These are phyloP conservation scores for Rhynchospora breviuscula DNA, from an alignment of 176 grass and related monocot species.

Conservation along the genomic window DNA sequence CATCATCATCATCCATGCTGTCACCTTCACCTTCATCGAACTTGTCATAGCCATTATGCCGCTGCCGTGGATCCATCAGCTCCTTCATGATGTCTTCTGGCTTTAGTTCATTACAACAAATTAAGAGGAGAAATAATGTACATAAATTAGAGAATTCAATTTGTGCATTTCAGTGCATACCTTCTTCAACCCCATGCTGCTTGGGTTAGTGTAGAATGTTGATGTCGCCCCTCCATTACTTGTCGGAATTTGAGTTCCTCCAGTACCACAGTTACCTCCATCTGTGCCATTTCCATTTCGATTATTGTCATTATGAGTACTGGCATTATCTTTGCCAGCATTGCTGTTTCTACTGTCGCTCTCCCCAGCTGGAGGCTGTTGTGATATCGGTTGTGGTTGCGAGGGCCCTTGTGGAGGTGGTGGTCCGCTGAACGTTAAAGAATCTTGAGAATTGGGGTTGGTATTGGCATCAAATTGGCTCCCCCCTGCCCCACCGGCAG, in stretches of 20 bases:
- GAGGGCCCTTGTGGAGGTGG: conserved; percentile 11
- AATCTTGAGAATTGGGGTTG: conserved; percentile 25
- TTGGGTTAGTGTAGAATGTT: conserved; percentile 32
- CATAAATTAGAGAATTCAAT: conserved; percentile 29
- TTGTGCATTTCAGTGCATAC: conserved; percentile 27
- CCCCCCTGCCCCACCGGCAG: background rate
- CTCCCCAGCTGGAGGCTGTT: conserved; percentile 27
- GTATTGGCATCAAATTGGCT: background rate
- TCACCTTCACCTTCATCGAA: conserved; percentile 51
- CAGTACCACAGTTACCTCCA: conserved; percentile 14
- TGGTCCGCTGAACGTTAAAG: background rate
- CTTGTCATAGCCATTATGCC: conserved; percentile 48
- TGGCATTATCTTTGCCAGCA: conserved; percentile 27
- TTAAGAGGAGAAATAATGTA: background rate
- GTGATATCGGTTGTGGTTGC: conserved; percentile 30
- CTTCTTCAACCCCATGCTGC: conserved; percentile 46
- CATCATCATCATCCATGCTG: conserved; percentile 59
- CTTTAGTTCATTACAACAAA: conserved; percentile 56
- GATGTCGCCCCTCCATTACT: conserved; percentile 48
- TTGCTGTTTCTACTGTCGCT: conserved; percentile 31
- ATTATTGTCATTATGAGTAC: conserved; percentile 22
- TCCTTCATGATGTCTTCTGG: conserved; percentile 90
- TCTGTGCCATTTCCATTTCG: conserved; percentile 11
- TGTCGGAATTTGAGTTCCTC: conserved; percentile 29
- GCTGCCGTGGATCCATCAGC: conserved; percentile 51